phyloP scores from a whole-genome alignment of 1,284 basidiomycete species.

The Ceratorhiza oryzae-sativae region DNA sequence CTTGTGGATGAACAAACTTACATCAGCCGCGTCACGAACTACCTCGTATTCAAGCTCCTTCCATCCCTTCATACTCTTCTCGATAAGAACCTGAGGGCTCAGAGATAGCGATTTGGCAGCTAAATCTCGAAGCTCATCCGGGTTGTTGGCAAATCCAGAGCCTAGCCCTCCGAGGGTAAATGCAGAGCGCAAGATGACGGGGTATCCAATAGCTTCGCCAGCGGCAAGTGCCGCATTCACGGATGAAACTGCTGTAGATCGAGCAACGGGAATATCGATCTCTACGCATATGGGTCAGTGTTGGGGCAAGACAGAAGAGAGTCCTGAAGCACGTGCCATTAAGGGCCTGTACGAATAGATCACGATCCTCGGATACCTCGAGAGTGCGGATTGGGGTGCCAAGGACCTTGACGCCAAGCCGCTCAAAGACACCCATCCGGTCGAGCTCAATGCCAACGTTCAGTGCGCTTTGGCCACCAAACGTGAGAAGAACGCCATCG shows the following conservation, averaged over 20 bases:
- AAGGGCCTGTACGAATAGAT: conserved; percentile 95
- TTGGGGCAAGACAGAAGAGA: conserved; percentile 25
- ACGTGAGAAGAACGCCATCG: conserved; percentile 96
- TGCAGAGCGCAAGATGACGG: conserved; percentile 97
- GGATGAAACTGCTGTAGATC: conserved; percentile 96
- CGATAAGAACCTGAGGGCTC: conserved; percentile 95
- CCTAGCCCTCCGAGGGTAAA: conserved; percentile 99
- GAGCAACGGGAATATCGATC: conserved; percentile 97
- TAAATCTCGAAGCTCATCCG: conserved; percentile 94
- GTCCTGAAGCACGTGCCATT: conserved; percentile 69
- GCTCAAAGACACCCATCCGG: conserved; percentile 96
- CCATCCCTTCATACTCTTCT: conserved; percentile 99
- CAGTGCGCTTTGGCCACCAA: conserved; percentile 97
- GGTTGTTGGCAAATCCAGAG: conserved; percentile 96
- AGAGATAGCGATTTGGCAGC: conserved; percentile 90
- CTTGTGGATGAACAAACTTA: conserved; percentile 58
- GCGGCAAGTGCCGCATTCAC: conserved; percentile 92
- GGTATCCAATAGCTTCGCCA: conserved; percentile 92
- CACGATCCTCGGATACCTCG: conserved; percentile 96
- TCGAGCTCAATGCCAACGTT: conserved; percentile 99
- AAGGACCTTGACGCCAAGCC: conserved; percentile 92
- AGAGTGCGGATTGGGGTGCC: conserved; percentile 95
- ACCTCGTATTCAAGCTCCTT: conserved; percentile 99
- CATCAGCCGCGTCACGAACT: conserved; percentile 94
- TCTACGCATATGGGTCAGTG: conserved; percentile 58